Evolutionary conservation across 2,329 filamentous ascomycete genomes (phyloP).

Genomic region (Fusarium continuum): DNA sequence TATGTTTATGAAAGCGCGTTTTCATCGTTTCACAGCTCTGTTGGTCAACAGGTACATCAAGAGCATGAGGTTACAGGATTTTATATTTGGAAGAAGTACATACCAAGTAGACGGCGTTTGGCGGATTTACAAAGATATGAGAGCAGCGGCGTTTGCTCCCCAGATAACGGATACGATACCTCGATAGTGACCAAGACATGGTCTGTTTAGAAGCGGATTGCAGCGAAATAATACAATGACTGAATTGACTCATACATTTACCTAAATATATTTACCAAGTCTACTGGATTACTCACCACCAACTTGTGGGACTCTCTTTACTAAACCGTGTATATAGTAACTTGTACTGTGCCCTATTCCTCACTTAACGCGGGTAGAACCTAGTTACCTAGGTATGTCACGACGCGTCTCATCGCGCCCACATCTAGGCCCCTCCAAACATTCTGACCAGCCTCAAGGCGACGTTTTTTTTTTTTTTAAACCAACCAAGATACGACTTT

Average conservation of each 20-base stretch:
- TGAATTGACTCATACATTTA: not conserved
- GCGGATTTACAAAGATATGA: not conserved
- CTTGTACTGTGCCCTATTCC: constrained; percentile 1
- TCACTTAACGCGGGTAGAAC: constrained; percentile 37
- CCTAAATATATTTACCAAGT: not conserved
- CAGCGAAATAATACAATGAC: not conserved
- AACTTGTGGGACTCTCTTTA: too few species aligned
- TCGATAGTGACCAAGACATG: constrained; percentile 1
- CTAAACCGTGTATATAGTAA: not conserved
- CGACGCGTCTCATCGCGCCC: constrained; percentile 35
- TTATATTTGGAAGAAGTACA: constrained; percentile 19
- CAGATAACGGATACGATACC: constrained; percentile 27
- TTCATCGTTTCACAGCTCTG: constrained; percentile 25
- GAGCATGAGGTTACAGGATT: constrained; percentile 18
- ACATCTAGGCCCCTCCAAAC: constrained; percentile 31
- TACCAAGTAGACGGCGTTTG: constrained; percentile 31
- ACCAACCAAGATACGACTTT: not conserved
- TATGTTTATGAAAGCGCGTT: constrained; percentile 13
- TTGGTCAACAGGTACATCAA: constrained; percentile 31
- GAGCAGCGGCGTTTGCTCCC: constrained; percentile 18
- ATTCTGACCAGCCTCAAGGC: constrained; percentile 15
- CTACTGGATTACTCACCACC: too few species aligned
- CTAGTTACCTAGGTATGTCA: constrained; percentile 23
- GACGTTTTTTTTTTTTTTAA: constrained; percentile 8
- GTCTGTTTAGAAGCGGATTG: constrained; percentile 3